Conservation (phyloP, 208 protist genomes). For the Naegleria lovaniensis region DNA sequence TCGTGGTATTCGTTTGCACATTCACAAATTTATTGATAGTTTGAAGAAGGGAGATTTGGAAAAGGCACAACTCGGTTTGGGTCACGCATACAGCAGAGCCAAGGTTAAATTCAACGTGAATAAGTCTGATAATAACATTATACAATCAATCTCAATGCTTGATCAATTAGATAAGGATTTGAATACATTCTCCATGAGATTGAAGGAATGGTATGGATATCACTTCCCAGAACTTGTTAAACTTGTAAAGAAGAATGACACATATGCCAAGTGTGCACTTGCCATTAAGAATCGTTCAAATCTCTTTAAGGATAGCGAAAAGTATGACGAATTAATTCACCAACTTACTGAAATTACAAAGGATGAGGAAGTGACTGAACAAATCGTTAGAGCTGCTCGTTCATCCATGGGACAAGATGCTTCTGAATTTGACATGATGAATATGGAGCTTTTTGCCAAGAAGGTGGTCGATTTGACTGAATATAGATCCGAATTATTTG, state of each 20-base stretch:
- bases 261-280: constrained; percentile 80
- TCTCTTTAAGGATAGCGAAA: constrained; percentile 60
- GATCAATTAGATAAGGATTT: constrained; percentile 99
- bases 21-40: constrained; percentile 81
- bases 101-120: constrained; percentile 99
- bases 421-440: constrained; percentile 89
- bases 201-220: constrained; percentile 99
- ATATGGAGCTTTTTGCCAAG: constrained; percentile 86
- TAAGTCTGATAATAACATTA: constrained; percentile 97
- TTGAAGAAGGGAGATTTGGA: constrained; percentile 84
- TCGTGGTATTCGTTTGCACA: constrained; percentile 90
- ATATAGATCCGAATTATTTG: constrained; percentile 77
- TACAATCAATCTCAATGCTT: constrained; percentile 92
- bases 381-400: constrained; percentile 75
- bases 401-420: constrained; percentile 94
- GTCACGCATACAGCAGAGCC: constrained; percentile 93
- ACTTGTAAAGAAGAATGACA: constrained; percentile 89
- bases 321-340: constrained; percentile 72
- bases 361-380: constrained; percentile 55
- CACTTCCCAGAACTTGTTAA: constrained; percentile 98
- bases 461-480: constrained; percentile 81
- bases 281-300: constrained; percentile 70
- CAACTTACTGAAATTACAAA: constrained; percentile 55
- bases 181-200: constrained; percentile 98
- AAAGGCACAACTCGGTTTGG: constrained; percentile 95